These are phyloP conservation scores for Ogataea nitratoaversa DNA, from an alignment of 805 yeast species.

Conservation along the genomic window DNA sequence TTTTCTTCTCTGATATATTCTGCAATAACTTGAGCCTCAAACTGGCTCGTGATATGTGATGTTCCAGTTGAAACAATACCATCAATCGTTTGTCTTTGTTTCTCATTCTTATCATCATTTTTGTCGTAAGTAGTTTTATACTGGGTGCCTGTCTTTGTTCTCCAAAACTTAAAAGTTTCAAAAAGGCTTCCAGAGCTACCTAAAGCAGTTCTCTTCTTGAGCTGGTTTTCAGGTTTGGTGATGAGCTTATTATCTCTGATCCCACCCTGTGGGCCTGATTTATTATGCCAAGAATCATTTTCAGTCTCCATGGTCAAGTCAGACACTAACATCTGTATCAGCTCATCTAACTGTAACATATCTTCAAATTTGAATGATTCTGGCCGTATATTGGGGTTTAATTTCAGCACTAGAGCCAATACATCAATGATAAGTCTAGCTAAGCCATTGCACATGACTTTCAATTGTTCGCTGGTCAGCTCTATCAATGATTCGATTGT, in stretches of 20 bases:
- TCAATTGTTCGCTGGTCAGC: constrained; percentile 15
- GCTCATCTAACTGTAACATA: constrained; percentile 16
- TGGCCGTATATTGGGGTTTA: constrained; percentile 1
- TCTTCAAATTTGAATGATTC: constrained; percentile 12
- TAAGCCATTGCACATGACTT: constrained; percentile 13
- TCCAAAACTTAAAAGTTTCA: neutral
- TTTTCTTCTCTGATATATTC: constrained; percentile 11
- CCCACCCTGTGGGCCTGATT: too few species aligned
- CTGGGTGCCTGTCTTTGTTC: neutral
- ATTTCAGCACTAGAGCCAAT: constrained; percentile 6
- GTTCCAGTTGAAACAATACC: too few species aligned
- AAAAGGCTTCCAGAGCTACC: neutral
- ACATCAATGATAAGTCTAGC: constrained; percentile 20
- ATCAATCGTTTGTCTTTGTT: too few species aligned
- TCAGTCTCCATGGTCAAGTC: too few species aligned
- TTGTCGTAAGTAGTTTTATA: too few species aligned
- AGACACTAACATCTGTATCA: constrained; percentile 8
- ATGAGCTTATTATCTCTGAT: too few species aligned
- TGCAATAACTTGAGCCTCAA: constrained; percentile 3
- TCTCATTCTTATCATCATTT: too few species aligned
- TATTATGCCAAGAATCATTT: too few species aligned
- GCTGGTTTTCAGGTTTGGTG: neutral
- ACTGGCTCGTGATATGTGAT: constrained; percentile 2
- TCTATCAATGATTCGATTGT: constrained; percentile 12
- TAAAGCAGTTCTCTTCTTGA: neutral